Percentiles rank a stretch among this genome's conserved stretches.
Conservation (phyloP, 2,329 filamentous ascomycete genomes). For the Stemphylium lycopersici region DNA sequence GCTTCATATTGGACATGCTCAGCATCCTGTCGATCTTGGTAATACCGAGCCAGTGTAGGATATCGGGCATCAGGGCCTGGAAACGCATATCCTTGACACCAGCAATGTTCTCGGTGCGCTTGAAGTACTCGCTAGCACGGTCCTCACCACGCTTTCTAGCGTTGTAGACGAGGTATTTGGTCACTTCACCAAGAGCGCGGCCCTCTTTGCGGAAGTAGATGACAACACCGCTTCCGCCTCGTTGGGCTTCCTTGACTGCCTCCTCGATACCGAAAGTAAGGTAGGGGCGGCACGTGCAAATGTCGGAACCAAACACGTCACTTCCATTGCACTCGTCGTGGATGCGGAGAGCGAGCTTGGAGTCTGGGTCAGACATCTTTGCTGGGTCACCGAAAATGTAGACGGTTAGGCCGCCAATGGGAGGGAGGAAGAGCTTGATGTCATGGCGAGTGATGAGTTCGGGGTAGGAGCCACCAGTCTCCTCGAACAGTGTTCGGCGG, state of each 20-base stretch:
- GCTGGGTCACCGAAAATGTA: constrained; percentile 96
- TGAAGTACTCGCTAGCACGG: constrained; percentile 89
- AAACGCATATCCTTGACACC: constrained; percentile 97
- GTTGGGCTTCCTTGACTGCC: constrained; percentile 95
- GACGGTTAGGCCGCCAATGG: constrained; percentile 93
- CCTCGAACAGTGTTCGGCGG: constrained; percentile 86
- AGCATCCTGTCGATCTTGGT: constrained; percentile 98
- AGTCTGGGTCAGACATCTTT: constrained; percentile 88
- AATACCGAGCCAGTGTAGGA: constrained; percentile 97
- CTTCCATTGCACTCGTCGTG: constrained; percentile 93
- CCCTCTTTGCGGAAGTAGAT: constrained; percentile 99
- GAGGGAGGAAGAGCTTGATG: constrained; percentile 93
- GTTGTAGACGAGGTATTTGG: constrained; percentile 85
- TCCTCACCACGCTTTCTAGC: constrained; percentile 77
- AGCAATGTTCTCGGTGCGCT: constrained; percentile 96
- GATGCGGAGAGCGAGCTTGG: constrained; percentile 80
- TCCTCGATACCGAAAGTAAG: constrained; percentile 97
- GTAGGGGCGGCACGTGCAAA: constrained; percentile 95
- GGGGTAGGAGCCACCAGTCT: constrained; percentile 94
- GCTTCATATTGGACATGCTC: constrained; percentile 98
- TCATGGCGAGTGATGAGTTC: constrained; percentile 94
- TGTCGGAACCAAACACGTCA: constrained; percentile 97
- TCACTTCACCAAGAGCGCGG: constrained; percentile 90
- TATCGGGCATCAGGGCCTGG: constrained; percentile 97
- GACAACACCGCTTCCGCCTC: constrained; percentile 89